Percentiles rank a stretch among this genome's conserved stretches.
Conservation (phyloP, 441 rosid genomes). For the Aquilaria agallochum region DNA sequence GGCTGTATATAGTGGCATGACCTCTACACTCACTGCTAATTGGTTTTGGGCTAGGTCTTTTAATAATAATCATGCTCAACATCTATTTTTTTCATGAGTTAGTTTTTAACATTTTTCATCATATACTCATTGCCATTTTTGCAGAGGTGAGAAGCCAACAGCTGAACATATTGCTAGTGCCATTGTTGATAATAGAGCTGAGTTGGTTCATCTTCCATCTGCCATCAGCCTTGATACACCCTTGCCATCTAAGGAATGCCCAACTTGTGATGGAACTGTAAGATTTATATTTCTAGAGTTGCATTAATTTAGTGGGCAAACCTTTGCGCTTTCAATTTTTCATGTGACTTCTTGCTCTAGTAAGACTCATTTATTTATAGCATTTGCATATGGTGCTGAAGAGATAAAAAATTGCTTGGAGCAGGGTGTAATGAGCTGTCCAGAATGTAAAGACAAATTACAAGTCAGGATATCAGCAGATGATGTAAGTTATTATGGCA, state of each 20-base stretch:
- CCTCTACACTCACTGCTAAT: no score
- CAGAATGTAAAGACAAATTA: constrained; percentile 86
- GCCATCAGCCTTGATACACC: constrained; percentile 56
- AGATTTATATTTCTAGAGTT: constrained; percentile 22
- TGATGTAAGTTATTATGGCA: constrained; percentile 55
- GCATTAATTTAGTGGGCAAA: constrained; percentile 3
- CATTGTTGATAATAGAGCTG: constrained; percentile 76
- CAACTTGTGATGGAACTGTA: constrained; percentile 91
- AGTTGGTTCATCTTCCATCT: constrained; percentile 78
- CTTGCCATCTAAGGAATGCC: constrained; percentile 84
- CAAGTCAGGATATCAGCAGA: constrained; percentile 90
- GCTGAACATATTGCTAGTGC: constrained; percentile 83
- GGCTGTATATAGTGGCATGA: no score
- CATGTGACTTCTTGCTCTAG: neutral
- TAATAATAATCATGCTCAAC: no score
- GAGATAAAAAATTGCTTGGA: constrained; percentile 16
- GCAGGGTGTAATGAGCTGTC: constrained; percentile 92
- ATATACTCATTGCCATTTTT: constrained; percentile 14
- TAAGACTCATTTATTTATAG: neutral
- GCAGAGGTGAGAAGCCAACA: constrained; percentile 91
- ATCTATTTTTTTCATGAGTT: constrained; percentile 1
- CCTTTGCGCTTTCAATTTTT: constrained; percentile 5
- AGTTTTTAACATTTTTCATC: constrained; percentile 4
- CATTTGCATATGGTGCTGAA: neutral
- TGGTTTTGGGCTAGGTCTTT: no score